phyloP scores from a whole-genome alignment of 2,329 filamentous ascomycete species.

The Cladosporium halotolerans region DNA sequence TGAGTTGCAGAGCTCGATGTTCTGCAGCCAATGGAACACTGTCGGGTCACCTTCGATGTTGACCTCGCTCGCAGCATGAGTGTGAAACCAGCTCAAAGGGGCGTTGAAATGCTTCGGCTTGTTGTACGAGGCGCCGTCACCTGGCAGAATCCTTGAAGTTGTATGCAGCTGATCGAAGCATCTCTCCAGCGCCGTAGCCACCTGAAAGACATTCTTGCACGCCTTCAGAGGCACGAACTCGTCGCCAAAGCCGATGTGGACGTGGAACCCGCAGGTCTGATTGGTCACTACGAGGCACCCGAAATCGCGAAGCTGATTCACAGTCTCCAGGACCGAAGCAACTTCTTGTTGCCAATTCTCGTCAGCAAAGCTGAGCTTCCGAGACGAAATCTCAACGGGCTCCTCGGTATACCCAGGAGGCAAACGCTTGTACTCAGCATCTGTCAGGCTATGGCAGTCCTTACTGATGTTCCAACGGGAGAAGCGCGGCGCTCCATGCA shows the following conservation, averaged over 20 bases:
- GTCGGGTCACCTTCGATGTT: neutral
- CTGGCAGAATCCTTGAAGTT: slow-evolving; percentile 3
- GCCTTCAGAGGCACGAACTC: slow-evolving; percentile 9
- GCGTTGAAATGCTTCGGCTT: neutral
- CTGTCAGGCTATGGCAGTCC: slow-evolving; percentile 5
- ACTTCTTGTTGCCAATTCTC: slow-evolving; percentile 12
- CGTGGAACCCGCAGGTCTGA: slow-evolving; percentile 14
- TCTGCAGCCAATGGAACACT: slow-evolving; percentile 14
- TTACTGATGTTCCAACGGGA: slow-evolving; percentile 6
- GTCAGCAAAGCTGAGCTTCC: slow-evolving; percentile 3
- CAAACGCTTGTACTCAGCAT: neutral
- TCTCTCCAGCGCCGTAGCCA: slow-evolving; percentile 16
- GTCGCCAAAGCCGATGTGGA: slow-evolving; percentile 15
- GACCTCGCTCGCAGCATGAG: neutral
- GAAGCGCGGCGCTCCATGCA: neutral
- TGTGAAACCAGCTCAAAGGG: slow-evolving; percentile 11
- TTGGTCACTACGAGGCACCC: slow-evolving; percentile 16
- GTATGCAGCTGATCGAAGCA: slow-evolving; percentile 15
- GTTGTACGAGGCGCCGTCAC: neutral
- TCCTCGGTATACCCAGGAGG: slow-evolving; percentile 3
- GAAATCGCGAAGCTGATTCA: slow-evolving; percentile 7
- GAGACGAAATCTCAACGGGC: slow-evolving; percentile 14
- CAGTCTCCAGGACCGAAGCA: slow-evolving; percentile 4
- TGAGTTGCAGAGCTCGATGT: slow-evolving; percentile 8
- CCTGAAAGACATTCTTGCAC: slow-evolving; percentile 15